Percentiles rank a stretch among this genome's conserved stretches.
These are phyloP conservation scores for Geum urbanum DNA, from an alignment of 306 rosid species.

Conservation along the genomic window DNA sequence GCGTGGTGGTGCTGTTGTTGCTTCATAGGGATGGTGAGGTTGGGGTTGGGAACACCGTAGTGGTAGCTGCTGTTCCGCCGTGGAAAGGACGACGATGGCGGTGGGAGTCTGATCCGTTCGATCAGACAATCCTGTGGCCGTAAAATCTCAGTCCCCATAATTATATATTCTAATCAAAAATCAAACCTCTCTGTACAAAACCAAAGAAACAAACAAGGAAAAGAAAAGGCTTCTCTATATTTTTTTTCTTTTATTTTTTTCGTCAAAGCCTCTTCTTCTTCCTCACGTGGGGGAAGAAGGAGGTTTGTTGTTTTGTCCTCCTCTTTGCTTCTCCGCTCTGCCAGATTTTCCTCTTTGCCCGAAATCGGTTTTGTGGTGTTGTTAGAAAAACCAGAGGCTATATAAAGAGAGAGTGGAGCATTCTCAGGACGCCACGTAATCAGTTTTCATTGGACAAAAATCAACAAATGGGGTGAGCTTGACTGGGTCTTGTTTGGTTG, in stretches of 20 bases:
- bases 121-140: constrained; percentile 68
- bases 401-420: not conserved
- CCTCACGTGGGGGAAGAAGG: constrained; percentile 29
- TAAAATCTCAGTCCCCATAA: constrained; percentile 80
- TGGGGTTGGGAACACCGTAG: constrained; percentile 24
- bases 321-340: not conserved
- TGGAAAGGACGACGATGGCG: constrained; percentile 31
- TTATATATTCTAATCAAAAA: not conserved
- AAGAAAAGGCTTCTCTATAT: not conserved
- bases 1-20: constrained; percentile 16
- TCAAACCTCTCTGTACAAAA: not conserved
- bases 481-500: not conserved
- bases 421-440: not conserved
- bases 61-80: constrained; percentile 38
- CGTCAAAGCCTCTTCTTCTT: constrained; percentile 9
- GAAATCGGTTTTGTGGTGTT: not conserved
- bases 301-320: too few relatives aligned
- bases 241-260: not conserved
- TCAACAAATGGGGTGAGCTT: too few relatives aligned
- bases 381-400: not conserved
- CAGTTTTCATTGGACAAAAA: not conserved
- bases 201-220: not conserved
- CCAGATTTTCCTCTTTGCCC: not conserved
- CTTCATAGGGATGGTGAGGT: constrained; percentile 8
- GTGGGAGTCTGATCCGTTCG: constrained; percentile 41